These are phyloP conservation scores for Solanum medicagineum DNA, from an alignment of 257 asterid species.

Conservation along the genomic window DNA sequence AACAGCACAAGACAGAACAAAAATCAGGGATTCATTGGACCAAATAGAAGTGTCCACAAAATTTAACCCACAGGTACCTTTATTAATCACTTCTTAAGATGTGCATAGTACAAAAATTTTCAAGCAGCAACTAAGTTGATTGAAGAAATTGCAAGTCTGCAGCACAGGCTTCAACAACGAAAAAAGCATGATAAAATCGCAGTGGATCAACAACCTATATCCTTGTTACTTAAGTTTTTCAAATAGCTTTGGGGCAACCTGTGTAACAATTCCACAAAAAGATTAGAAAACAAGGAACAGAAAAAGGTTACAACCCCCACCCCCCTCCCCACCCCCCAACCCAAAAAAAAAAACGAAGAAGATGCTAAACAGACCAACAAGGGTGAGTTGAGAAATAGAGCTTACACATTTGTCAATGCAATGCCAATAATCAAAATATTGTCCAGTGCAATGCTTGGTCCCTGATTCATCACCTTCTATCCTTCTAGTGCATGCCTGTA, in stretches of 20 bases:
- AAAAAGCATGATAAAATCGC: background rate
- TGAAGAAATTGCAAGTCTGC: background rate
- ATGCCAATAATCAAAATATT: constrained; percentile 25
- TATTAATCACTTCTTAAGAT: background rate
- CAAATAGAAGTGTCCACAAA: background rate
- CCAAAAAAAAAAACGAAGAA: background rate
- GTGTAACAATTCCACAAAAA: background rate
- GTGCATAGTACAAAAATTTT: background rate
- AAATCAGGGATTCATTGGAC: background rate
- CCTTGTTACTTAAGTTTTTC: constrained; percentile 1
- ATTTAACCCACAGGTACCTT: background rate
- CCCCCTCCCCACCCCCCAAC: background rate
- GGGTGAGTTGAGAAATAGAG: background rate
- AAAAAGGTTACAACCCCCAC: background rate
- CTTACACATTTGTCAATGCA: constrained; percentile 25
- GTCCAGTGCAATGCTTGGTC: constrained; percentile 28
- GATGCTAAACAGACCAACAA: background rate
- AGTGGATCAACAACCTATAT: background rate
- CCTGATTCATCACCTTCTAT: constrained; percentile 24
- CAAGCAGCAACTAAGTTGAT: background rate
- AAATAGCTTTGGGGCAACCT: constrained; percentile 9
- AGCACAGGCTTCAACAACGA: background rate
- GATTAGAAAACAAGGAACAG: background rate
- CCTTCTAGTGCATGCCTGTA: constrained; percentile 53
- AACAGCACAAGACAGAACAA: background rate